Evolutionary conservation across 371 early-diverging fungal genomes (phyloP).

Genomic region (Circinella umbellata): DNA sequence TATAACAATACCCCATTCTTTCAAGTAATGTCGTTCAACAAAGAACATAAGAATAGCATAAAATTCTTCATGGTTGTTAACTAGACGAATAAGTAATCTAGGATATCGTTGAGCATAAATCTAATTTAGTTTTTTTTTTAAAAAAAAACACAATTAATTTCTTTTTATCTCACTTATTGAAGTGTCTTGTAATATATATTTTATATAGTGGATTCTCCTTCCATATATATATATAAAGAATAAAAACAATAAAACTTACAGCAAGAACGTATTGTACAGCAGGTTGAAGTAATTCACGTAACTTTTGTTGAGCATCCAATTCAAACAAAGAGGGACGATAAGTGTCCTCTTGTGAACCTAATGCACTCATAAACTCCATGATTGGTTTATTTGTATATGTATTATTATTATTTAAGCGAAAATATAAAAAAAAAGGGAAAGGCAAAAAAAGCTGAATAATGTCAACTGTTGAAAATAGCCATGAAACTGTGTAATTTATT

Average conservation of each 20-base stretch:
- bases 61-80: conserved; percentile 81
- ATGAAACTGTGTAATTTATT: neutral
- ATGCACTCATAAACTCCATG: conserved; percentile 89
- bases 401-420: neutral
- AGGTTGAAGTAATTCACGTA: conserved; percentile 83
- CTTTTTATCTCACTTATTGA: no score
- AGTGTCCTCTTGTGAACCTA: conserved; percentile 73
- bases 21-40: conserved; percentile 83
- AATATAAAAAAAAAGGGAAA: neutral
- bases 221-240: neutral
- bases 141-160: no score
- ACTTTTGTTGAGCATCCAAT: conserved; percentile 83
- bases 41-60: conserved; percentile 78
- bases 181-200: neutral
- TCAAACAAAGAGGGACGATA: conserved; percentile 90
- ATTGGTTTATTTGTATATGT: neutral
- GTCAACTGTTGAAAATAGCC: neutral
- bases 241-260: conserved; percentile 45
- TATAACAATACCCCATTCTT: conserved; percentile 67
- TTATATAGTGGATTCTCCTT: no score
- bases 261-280: conserved; percentile 87
- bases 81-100: conserved; percentile 76
- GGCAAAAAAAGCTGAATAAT: conserved; percentile 9
- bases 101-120: conserved; percentile 93
- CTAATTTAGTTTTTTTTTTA: conserved; percentile 27